Evolutionary conservation across 768 basidiomycete species (phyloP), one percentile per base, ranked within the genome.

Genomic region (Aureoboletus auriporus): DNA sequence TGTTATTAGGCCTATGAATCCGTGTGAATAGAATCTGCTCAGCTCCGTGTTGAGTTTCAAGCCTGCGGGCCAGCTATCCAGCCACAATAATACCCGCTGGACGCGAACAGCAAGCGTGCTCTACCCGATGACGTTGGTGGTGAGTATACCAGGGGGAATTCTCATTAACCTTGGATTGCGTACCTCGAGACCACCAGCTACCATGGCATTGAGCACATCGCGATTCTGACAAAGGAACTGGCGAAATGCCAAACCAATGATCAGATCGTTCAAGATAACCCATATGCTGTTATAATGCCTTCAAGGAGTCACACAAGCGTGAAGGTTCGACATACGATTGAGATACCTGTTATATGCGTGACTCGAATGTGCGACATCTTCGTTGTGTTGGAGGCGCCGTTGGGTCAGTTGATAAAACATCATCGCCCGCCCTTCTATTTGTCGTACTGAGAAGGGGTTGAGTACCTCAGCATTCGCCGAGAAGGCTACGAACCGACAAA

Each of bases 21-120:
- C 75, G 49, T 82, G 76, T n/a, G 84, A 81, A 59, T 91, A 87
- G 62, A 96, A 87, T 23, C 75, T 72, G 56, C 91, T 90, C n/a
- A 99, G 76, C 57, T 97, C 90, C 0, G 91, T 90, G 60, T 98
- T 98, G 44, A 99, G 82, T 67, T 99, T 99, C 35, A 99, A 70
- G 1, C 96, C 95, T 2, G 85, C 93, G 0, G 95, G 95, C 95
- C 95, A 98, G 51, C 87, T 82, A 63, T 96, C 88, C 11, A 99
- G 75, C 94, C 93, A 97, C 1, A 74, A 57, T 2, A 97, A 72
- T 0, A 76, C 72, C 13, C 70, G 68, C 37, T 78, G 75, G 8
- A 86, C 63, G 41, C 70, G 67, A 48, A 60, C 27, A 34, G 64
- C 63, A 1, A 66, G 53, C 6, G 56, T 50, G 27, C 52, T 51